phyloP scores from a whole-genome alignment of 257 asterid species.

The Orobanche coerulescens region DNA sequence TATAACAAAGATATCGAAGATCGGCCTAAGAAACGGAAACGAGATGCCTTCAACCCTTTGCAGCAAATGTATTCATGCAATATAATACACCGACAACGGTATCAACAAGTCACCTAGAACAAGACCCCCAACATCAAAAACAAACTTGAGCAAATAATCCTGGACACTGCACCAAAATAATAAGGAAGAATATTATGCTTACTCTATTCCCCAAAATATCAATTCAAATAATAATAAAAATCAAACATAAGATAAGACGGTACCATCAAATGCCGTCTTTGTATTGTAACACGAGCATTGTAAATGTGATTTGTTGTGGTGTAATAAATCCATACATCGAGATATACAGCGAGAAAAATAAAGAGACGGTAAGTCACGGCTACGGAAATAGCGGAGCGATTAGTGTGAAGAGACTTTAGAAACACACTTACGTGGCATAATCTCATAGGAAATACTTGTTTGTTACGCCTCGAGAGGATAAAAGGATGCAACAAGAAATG shows the following conservation, averaged over 20 bases:
- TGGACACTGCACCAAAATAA: constrained; percentile 62
- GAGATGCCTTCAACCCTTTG: neutral
- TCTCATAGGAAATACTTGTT: constrained; percentile 32
- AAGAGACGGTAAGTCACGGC: constrained; percentile 1
- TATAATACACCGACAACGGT: constrained; percentile 60
- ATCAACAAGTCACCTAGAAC: constrained; percentile 54
- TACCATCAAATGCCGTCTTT: constrained; percentile 97
- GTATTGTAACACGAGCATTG: constrained; percentile 73
- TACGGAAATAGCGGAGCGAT: neutral
- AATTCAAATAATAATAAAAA: neutral
- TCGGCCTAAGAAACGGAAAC: neutral
- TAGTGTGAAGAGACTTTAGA: neutral
- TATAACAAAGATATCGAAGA: neutral
- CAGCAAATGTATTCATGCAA: constrained; percentile 22
- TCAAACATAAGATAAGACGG: neutral
- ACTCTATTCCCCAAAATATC: neutral
- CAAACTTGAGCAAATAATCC: constrained; percentile 96
- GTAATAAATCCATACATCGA: constrained; percentile 63
- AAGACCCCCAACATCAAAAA: constrained; percentile 82
- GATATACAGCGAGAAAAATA: constrained; percentile 50
- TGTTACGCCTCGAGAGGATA: constrained; percentile 28
- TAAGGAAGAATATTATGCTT: neutral
- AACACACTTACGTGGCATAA: constrained; percentile 52
- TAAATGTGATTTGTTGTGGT: constrained; percentile 54
- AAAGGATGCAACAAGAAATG: constrained; percentile 50